phyloP scores from a whole-genome alignment of 208 protist species.

The Leishmania aethiopica region DNA sequence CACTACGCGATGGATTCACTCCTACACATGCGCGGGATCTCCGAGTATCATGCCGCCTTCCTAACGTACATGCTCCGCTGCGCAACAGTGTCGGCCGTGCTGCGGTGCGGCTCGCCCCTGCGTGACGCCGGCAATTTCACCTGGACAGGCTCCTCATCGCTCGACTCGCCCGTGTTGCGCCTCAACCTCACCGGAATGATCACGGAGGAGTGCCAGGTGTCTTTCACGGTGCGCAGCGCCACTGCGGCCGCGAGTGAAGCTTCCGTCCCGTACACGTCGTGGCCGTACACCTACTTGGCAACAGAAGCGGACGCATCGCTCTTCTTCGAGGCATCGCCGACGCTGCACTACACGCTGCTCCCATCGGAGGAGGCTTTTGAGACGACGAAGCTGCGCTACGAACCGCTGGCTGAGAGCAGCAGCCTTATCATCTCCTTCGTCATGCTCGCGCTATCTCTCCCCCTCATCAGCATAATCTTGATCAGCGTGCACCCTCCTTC shows the following conservation, averaged over 20 bases:
- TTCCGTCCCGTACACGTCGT: slow-evolving; percentile 13
- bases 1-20: slow-evolving; percentile 17
- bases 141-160: slow-evolving; percentile 16
- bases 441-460: slow-evolving; percentile 8
- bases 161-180: slow-evolving; percentile 18
- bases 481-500: slow-evolving; percentile 10
- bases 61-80: slow-evolving; percentile 30
- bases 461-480: neutral
- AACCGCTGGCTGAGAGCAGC: slow-evolving; percentile 17
- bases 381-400: neutral
- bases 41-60: slow-evolving; percentile 27
- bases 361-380: neutral
- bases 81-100: slow-evolving; percentile 22
- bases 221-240: slow-evolving; percentile 16
- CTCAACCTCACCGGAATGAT: slow-evolving; percentile 17
- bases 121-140: neutral
- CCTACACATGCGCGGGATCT: slow-evolving; percentile 19
- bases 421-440: slow-evolving; percentile 18
- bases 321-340: slow-evolving; percentile 20
- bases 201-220: slow-evolving; percentile 14
- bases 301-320: slow-evolving; percentile 6
- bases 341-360: slow-evolving; percentile 13
- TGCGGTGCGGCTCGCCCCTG: slow-evolving; percentile 7
- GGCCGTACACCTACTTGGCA: slow-evolving; percentile 28
- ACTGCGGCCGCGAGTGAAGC: slow-evolving; percentile 2